Conservation (phyloP, 495 filamentous ascomycete species). For the Daldinia vernicosa region DNA sequence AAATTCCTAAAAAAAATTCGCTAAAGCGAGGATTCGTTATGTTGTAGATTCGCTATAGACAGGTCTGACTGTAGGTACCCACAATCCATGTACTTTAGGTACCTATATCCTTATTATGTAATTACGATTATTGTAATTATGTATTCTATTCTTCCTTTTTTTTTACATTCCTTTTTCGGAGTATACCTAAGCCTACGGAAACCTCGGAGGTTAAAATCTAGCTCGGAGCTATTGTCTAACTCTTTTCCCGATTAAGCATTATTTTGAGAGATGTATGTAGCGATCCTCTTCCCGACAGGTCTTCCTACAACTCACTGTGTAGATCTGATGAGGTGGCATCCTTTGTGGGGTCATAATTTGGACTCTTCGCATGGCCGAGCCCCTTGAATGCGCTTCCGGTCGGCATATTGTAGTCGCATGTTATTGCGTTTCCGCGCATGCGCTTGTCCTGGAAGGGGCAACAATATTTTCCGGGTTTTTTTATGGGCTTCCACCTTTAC, state of each 20-base stretch:
- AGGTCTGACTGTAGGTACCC: too few species aligned
- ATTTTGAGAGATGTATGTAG: background rate
- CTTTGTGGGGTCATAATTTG: conserved; percentile 32
- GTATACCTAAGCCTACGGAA: conserved; percentile 38
- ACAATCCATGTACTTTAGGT: background rate
- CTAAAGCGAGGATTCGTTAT: too few species aligned
- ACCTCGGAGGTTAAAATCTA: conserved; percentile 27
- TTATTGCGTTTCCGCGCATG: conserved; percentile 27
- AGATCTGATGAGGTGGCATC: conserved; percentile 33
- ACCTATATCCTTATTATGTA: background rate
- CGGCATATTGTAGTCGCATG: conserved; percentile 31
- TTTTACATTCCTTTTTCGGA: conserved; percentile 35
- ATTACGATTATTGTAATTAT: background rate
- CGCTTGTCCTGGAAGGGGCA: background rate
- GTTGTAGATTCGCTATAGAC: too few species aligned
- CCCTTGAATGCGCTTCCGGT: conserved; percentile 33
- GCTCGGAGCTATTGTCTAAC: conserved; percentile 32
- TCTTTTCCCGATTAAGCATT: background rate
- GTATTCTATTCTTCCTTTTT: background rate
- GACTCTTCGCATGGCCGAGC: conserved; percentile 18
- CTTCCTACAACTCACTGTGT: conserved; percentile 5
- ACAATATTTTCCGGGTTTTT: conserved; percentile 9
- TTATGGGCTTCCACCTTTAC: conserved; percentile 1
- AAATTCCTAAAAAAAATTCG: too few species aligned
- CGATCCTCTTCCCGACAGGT: background rate